Evolutionary conservation across 2,329 filamentous ascomycete genomes (phyloP).

Genomic region (Cercospora sesami): DNA sequence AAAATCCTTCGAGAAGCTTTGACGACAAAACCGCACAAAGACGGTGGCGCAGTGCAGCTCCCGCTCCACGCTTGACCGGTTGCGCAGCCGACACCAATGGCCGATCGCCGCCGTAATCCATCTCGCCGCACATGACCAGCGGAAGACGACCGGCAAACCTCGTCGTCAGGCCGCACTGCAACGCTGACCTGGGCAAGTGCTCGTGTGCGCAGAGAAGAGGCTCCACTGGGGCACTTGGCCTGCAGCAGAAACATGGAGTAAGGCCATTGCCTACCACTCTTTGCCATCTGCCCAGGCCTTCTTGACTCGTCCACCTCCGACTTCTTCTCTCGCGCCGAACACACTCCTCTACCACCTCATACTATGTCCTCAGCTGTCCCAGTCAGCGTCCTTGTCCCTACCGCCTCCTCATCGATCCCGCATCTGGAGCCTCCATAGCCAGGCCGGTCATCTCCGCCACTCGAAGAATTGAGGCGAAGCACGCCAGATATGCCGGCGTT

Average conservation of each 20-base stretch:
- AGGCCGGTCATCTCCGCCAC: background rate
- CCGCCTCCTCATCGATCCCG: background rate
- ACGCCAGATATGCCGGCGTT: constrained; percentile 4
- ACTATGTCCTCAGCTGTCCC: constrained; percentile 5
- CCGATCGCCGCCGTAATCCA: background rate
- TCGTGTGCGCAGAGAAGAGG: background rate
- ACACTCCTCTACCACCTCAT: background rate
- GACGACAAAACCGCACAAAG: background rate
- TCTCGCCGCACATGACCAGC: background rate
- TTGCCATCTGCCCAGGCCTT: background rate
- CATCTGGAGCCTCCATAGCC: background rate
- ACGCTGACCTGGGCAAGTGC: background rate
- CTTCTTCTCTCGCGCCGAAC: background rate
- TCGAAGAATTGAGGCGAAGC: background rate
- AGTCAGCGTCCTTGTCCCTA: constrained; percentile 1
- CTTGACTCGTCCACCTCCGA: background rate
- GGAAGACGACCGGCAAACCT: background rate
- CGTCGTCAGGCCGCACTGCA: background rate
- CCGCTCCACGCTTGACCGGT: constrained; percentile 1
- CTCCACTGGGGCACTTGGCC: background rate
- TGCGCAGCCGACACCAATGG: background rate
- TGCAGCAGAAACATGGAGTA: background rate
- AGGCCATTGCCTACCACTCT: background rate
- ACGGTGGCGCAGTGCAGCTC: constrained; percentile 9
- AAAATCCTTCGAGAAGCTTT: constrained; percentile 7